Evolutionary conservation across 495 filamentous ascomycete species (phyloP).

Genomic region (Neurospora sp.): DNA sequence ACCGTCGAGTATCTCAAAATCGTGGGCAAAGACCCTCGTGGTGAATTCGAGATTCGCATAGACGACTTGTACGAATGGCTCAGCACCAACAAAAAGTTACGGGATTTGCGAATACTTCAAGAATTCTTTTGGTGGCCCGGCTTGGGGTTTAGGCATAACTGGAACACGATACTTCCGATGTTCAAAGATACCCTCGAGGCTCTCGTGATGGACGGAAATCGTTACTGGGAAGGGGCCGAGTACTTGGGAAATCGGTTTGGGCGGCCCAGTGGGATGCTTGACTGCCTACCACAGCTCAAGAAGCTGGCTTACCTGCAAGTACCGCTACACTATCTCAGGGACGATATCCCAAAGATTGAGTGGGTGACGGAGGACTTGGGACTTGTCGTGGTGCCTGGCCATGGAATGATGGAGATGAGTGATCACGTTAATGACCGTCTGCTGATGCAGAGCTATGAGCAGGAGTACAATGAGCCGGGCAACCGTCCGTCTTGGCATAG

Average conservation of each 20-base stretch:
- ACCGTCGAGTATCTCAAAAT: not conserved
- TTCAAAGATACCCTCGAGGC: not conserved
- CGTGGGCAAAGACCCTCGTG: not conserved
- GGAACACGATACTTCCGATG: not conserved
- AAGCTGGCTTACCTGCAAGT: not conserved
- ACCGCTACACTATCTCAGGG: not conserved
- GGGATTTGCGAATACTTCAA: not conserved
- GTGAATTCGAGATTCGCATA: not conserved
- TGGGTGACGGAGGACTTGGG: not conserved
- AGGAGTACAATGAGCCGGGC: not conserved
- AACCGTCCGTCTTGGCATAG: not conserved
- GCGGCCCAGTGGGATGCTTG: not conserved
- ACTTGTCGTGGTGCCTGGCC: not conserved
- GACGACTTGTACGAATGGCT: not conserved
- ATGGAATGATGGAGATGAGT: too few species aligned
- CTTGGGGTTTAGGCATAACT: not conserved
- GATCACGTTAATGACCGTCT: too few species aligned
- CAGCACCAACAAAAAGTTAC: not conserved
- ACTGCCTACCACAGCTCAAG: not conserved
- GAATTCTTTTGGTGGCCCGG: too few species aligned
- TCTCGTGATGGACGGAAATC: not conserved
- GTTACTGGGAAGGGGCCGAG: fast-evolving
- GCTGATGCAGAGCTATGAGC: not conserved
- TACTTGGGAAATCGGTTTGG: not conserved
- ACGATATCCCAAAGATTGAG: not conserved